Base-by-base conservation (phyloP, 306 rosid species). In the Cicer pinnatifidum region DNA sequence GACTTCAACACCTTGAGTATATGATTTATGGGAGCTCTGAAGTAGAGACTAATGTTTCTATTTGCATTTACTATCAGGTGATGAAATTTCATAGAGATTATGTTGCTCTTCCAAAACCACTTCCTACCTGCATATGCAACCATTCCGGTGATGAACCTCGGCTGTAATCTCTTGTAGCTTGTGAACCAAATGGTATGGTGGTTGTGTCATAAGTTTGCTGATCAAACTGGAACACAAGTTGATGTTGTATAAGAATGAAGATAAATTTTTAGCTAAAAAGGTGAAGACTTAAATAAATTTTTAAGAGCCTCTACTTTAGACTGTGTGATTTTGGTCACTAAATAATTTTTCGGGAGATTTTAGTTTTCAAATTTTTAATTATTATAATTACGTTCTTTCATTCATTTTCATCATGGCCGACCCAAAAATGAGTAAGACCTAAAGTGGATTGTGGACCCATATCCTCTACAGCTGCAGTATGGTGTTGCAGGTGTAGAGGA, bases 111-210 rank as follows among this genome's bases (percentile, higher is more conserved):
- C 88, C 97, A 58, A 89, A 93, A 76, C 90, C 86, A 20, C 97
- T 86, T 73, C 98, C 98, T 38, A 93, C 79, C 87, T 93, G 98
- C 98, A 93, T 93, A 65, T 93, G 98, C 82, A 93, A 75, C 98
- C 97, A 93, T 50, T 93, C 92, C 0, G 98, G 96, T 3, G 98
- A 89, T 33, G 93, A 81, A 23, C 93, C 92, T 1, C 90, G 87
- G 77, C 86, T 86, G 57, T 82, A 89, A 52, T 90, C 96, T 86
- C 97, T 84, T 37, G 88, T 52, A 43, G 90, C 86, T 81, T 90
- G 97, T 56, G 96, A 84, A 20, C 84, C 78, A 33, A 88, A 91
- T 35, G 90, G 86, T 73, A 91, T 67, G 44, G 88, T 86, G 62
- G 79, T 61, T 28, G 86, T 67, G 51, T 87, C 97, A 35, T 86